Percentiles rank a stretch among this genome's conserved stretches.
phyloP scores from a whole-genome alignment of 2,329 filamentous ascomycete species.

The Fusarium circinatum region DNA sequence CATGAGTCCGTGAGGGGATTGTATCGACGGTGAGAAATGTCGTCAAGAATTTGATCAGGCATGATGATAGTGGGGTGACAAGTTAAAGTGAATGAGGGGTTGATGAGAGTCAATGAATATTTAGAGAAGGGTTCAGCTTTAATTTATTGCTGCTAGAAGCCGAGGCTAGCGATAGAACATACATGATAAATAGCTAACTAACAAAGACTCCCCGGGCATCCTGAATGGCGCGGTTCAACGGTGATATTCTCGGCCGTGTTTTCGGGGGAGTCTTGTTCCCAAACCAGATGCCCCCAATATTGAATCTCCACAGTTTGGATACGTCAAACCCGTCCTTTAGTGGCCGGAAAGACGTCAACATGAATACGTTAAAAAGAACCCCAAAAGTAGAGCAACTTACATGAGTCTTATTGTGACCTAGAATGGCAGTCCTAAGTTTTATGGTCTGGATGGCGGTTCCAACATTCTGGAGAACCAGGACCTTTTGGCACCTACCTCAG shows the following conservation, averaged over 20 bases:
- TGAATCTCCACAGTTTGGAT: neutral
- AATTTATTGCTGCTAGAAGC: constrained; percentile 11
- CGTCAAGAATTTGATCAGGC: constrained; percentile 83
- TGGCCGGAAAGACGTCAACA: neutral
- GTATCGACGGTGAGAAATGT: constrained; percentile 95
- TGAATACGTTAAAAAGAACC: neutral
- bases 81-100: constrained; percentile 9
- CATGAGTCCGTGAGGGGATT: constrained; percentile 91
- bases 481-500: neutral
- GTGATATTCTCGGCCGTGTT: constrained; percentile 38
- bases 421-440: neutral
- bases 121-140: neutral
- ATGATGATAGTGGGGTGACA: constrained; percentile 56
- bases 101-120: neutral
- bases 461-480: neutral
- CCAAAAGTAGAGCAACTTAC: neutral
- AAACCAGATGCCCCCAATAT: neutral
- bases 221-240: constrained; percentile 41
- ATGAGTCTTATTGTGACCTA: neutral
- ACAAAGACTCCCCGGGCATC: neutral
- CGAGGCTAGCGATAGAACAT: neutral
- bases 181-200: constrained; percentile 25
- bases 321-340: too few relatives aligned
- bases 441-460: neutral
- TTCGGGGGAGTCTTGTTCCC: constrained; percentile 35